Base-by-base conservation (phyloP, 2,329 filamentous ascomycete species). In the Chaetomium sp. region DNA sequence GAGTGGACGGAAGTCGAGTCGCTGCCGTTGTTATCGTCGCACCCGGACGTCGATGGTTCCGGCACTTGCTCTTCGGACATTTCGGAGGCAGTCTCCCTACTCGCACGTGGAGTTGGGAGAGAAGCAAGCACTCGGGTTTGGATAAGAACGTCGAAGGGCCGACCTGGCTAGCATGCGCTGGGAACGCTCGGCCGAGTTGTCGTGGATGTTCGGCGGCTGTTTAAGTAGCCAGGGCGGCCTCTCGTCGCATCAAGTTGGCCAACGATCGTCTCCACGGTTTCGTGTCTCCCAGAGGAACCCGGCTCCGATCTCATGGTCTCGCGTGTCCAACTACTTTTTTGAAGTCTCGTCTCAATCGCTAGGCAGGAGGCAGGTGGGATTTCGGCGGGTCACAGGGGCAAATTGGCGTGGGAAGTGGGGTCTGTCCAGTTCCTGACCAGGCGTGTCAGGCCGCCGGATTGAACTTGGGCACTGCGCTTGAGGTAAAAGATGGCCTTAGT, bases 1-100 rank as follows among this genome's bases (percentile, higher is more conserved):
- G 75, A 69, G 6, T 75, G 74, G 2, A 73, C 70, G 35, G 68
- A 68, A 31, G 60, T 71, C 58, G 73, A 69, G 57, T 69, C 71
- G 64, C 64, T 68, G 25, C 60, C 62, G 19, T 56, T 65, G 47
- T 58, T 65, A n/a, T 53, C 33, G 8, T 67, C 55, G 38, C 42
- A 4, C 10, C 54, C 55, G 23, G 64, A 35, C 19, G 54, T 53
- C 33, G 53, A 42, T 50, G 16, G 55, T 27, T 66, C 65, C 35
- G 57, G 31, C 23, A 57, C 16, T 25, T 67, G 54, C 19, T 55
- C 55, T 47, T 67, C 64, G 13, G 68, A 56, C 69, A 71, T 71
- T 10, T 21, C 49, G 58, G 25, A 21, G 12, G 31, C 19, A 16
- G 6, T 42, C 7, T 13, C 21, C 7, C 10, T 8, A 8, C 8